These are phyloP conservation scores for Ganoderma multipileum DNA, from an alignment of 1,284 basidiomycete genomes.

Conservation along the genomic window DNA sequence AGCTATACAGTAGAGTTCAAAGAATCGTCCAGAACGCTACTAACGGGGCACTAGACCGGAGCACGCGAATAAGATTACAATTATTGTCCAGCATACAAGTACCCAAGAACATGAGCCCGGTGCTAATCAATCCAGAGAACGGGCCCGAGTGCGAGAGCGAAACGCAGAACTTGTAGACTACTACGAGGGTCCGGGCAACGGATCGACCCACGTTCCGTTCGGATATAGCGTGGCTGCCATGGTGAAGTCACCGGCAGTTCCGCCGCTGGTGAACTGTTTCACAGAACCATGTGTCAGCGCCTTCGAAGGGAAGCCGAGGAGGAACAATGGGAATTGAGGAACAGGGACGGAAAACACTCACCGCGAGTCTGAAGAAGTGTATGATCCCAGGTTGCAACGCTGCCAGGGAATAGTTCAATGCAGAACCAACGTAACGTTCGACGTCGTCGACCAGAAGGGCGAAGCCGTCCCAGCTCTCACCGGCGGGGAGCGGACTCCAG, in stretches of 20 bases:
- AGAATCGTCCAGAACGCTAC: constrained; percentile 5
- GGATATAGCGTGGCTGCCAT: constrained; percentile 79
- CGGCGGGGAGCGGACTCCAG: constrained; percentile 65
- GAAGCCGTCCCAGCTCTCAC: constrained; percentile 77
- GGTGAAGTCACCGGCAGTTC: constrained; percentile 79
- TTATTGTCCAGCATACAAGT: constrained; percentile 21
- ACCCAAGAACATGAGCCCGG: constrained; percentile 15
- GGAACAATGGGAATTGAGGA: not conserved
- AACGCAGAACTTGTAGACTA: not conserved
- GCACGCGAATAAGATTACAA: constrained; percentile 24
- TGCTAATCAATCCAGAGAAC: constrained; percentile 5
- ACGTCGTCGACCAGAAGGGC: constrained; percentile 87
- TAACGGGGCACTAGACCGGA: constrained; percentile 18
- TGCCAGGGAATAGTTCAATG: constrained; percentile 72
- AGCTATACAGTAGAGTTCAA: not conserved
- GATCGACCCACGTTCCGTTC: constrained; percentile 84
- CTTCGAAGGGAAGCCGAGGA: not conserved
- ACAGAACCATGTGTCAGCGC: not conserved
- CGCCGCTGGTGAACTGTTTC: constrained; percentile 59
- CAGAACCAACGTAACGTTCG: constrained; percentile 72
- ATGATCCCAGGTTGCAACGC: constrained; percentile 66
- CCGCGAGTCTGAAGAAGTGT: constrained; percentile 87
- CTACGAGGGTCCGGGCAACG: constrained; percentile 71
- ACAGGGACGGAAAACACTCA: constrained; percentile 48
- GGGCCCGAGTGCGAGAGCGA: not conserved